Evolutionary conservation across 371 early-diverging fungal species (phyloP).

Genomic region (Vairimorpha necatrix): DNA sequence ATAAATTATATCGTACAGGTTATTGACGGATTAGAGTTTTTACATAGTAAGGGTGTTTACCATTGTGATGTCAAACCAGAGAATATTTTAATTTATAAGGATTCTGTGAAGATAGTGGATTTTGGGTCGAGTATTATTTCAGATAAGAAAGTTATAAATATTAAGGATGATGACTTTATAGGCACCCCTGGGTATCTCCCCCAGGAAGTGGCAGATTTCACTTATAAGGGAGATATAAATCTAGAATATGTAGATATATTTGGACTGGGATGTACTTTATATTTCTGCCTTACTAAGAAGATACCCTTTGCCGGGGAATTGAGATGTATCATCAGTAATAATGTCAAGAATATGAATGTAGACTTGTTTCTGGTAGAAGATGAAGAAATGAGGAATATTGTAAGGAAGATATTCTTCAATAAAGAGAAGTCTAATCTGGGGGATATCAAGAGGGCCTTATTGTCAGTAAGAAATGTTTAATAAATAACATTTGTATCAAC

Average conservation of each 20-base stretch:
- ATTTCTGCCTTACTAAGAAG: slow-evolving; percentile 10
- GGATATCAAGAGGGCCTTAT: not conserved
- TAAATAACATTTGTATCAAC: too few relatives aligned
- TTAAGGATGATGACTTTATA: not conserved
- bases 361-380: not conserved
- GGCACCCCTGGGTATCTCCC: slow-evolving; percentile 27
- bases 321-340: not conserved
- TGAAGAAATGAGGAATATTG: not conserved
- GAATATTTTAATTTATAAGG: slow-evolving; percentile 16
- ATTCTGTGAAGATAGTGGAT: slow-evolving; percentile 21
- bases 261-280: slow-evolving; percentile 30
- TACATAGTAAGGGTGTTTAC: slow-evolving; percentile 30
- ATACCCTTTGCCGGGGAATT: slow-evolving; percentile 12
- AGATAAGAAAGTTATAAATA: not conserved
- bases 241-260: slow-evolving; percentile 23
- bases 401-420: not conserved
- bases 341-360: slow-evolving; percentile 8
- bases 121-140: slow-evolving; percentile 28
- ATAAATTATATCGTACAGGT: slow-evolving; percentile 15
- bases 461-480: too few relatives aligned
- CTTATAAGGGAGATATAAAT: slow-evolving; percentile 7
- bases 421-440: not conserved
- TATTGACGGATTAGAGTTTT: slow-evolving; percentile 33
- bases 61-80: slow-evolving; percentile 51
- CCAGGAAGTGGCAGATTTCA: slow-evolving; percentile 12